Evolutionary conservation across 176 grass and related monocot species (phyloP).

Genomic region (Eragrostis nindensis): DNA sequence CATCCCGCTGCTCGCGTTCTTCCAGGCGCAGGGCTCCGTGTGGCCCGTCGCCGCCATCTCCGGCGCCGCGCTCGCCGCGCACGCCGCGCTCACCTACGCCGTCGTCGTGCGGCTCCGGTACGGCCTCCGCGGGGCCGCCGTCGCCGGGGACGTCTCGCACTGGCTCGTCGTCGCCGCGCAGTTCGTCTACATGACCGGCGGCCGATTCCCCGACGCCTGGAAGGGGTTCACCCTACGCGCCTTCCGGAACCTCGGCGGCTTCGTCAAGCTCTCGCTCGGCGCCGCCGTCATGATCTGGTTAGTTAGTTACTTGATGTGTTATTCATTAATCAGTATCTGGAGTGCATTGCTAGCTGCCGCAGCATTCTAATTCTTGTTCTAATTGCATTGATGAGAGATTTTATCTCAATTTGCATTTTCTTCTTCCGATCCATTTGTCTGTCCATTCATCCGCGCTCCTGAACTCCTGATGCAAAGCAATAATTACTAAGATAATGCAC

Average conservation of each 20-base stretch:
- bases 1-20: constrained; percentile 65
- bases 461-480: too few species aligned
- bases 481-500: too few species aligned
- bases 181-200: constrained; percentile 47
- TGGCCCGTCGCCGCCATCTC: constrained; percentile 56
- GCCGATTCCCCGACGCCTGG: constrained; percentile 46
- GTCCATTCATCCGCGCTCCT: too few species aligned
- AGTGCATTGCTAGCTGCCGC: too few species aligned
- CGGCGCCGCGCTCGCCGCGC: constrained; percentile 38
- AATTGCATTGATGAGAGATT: too few species aligned
- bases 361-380: too few species aligned
- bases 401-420: too few species aligned
- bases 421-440: too few species aligned
- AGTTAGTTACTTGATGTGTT: not conserved
- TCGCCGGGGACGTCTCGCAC: constrained; percentile 50
- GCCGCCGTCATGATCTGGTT: constrained; percentile 66
- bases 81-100: constrained; percentile 51
- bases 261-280: constrained; percentile 62
- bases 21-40: constrained; percentile 58
- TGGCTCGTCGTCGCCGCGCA: constrained; percentile 56
- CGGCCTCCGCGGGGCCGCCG: constrained; percentile 48
- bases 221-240: constrained; percentile 36
- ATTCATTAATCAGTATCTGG: too few species aligned
- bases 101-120: constrained; percentile 36
- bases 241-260: constrained; percentile 45